Evolutionary conservation across 176 grass and related monocot species (phyloP), one percentile per base, ranked within the genome.

Genomic region (Themeda triandra): DNA sequence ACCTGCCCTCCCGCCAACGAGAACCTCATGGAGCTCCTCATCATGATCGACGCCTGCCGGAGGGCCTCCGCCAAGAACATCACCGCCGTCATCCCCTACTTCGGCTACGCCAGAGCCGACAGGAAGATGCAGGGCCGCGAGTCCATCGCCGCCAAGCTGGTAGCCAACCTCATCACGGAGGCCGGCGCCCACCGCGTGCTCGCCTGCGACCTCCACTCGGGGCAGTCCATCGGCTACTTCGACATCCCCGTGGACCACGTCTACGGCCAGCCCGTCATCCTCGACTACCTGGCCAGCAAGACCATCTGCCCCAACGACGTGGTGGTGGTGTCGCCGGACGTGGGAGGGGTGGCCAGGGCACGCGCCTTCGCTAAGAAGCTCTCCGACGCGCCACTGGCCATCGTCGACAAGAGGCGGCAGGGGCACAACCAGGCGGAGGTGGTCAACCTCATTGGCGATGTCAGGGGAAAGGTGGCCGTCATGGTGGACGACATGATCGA

Each of bases 231-330:
- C 76, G 94, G 92, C 35, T 97, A 97, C 84, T 97, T 97, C 75
- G 94, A 97, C 83, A 97, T 94, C 33, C 94, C 91, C 30, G 91
- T 97, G 13, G 94, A 97, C 86, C 94, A 97, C 36, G 91, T 97
- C 46, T 82, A 97, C 82, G 84, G 89, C 59, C 89, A 91, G 91
- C 94, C 94, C 35, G 89, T 97, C 15, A 97, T 97, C 82, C 87
- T 97, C 45, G 94, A 97, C 78, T 97, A 97, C 68, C 86, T 97
- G 41, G 91, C 94, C 58, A 97, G 94, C 94, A 97, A 97, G 89
- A 97, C 81, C 73, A 88, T 97, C 70, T 82, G 89, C 82, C 89
- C 91, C 69, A 71, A 80, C 13, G 94, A 94, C 41, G 80, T 97
- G 28, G 94, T 97, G 49, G 92, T 94, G 30, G 89, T 94, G 53